Evolutionary conservation across 164 flowering plant genomes (phyloP).

Genomic region (Aristolochia californica): DNA sequence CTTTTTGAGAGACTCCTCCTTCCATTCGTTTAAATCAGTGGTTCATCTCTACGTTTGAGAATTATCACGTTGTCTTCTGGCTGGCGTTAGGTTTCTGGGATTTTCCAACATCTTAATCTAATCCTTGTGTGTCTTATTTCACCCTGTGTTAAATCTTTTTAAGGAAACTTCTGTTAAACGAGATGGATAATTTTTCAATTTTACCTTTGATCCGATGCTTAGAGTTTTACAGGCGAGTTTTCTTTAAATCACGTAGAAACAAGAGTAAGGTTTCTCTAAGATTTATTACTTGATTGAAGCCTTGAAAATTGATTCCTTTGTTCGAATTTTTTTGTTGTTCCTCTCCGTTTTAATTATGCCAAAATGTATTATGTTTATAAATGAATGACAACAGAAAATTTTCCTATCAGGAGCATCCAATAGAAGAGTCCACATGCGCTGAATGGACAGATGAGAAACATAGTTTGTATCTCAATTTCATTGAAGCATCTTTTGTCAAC

Average conservation of each 20-base stretch:
- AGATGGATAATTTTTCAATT: neutral
- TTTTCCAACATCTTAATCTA: neutral
- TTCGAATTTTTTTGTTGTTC: neutral
- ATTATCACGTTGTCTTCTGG: too few relatives aligned
- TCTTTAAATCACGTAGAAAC: neutral
- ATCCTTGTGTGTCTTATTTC: neutral
- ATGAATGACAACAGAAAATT: neutral
- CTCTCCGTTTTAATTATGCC: neutral
- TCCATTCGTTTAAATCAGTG: too few relatives aligned
- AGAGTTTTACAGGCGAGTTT: neutral
- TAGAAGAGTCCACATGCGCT: slow-evolving; percentile 17
- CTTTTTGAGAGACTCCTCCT: too few relatives aligned
- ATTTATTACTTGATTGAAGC: neutral
- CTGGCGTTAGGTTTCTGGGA: too few relatives aligned
- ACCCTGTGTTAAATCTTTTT: neutral
- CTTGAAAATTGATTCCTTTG: neutral
- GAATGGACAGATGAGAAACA: slow-evolving; percentile 98
- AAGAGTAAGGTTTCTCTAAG: neutral
- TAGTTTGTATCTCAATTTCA: slow-evolving; percentile 59
- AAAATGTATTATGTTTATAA: neutral
- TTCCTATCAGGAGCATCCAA: slow-evolving; percentile 18
- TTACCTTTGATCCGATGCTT: neutral
- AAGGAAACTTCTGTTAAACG: neutral
- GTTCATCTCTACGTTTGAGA: too few relatives aligned
- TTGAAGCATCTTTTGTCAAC: slow-evolving; percentile 72